phyloP scores from a whole-genome alignment of 306 rosid genomes.

The Cucumis cinereus region DNA sequence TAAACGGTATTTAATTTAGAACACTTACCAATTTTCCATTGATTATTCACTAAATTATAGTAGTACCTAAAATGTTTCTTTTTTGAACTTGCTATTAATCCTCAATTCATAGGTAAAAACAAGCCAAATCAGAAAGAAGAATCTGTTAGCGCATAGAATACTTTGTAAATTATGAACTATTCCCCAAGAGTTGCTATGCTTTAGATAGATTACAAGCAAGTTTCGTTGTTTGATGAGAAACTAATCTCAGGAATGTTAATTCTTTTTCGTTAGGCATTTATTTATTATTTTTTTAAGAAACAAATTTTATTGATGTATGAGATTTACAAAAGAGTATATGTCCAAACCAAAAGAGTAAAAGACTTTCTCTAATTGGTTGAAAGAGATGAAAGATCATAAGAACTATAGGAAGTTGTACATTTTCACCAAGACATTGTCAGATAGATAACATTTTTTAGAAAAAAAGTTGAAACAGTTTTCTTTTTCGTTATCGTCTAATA shows the following conservation, averaged over 20 bases:
- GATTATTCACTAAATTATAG: neutral
- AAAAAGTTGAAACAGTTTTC: too few relatives aligned
- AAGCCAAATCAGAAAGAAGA: neutral
- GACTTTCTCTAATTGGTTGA: too few relatives aligned
- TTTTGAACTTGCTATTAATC: neutral
- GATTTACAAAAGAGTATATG: too few relatives aligned
- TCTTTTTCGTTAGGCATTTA: neutral
- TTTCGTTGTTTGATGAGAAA: neutral
- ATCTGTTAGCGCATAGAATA: neutral
- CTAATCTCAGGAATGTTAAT: neutral
- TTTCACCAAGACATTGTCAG: too few relatives aligned
- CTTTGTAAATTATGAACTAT: neutral
- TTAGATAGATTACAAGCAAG: neutral
- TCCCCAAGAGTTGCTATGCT: neutral
- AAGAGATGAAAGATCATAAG: too few relatives aligned
- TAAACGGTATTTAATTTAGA: slow-evolving; percentile 43
- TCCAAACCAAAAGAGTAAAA: too few relatives aligned
- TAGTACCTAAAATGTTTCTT: neutral
- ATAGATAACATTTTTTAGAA: too few relatives aligned
- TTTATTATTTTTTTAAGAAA: too few relatives aligned
- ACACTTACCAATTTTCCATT: neutral
- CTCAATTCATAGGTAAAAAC: neutral
- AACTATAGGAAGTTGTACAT: too few relatives aligned
- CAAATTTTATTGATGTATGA: too few relatives aligned
- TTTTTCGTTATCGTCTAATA: too few relatives aligned